Percentiles rank a stretch among this genome's conserved stretches.
Conservation (phyloP, 345 rosid species). For the Gossypium herbaceum region DNA sequence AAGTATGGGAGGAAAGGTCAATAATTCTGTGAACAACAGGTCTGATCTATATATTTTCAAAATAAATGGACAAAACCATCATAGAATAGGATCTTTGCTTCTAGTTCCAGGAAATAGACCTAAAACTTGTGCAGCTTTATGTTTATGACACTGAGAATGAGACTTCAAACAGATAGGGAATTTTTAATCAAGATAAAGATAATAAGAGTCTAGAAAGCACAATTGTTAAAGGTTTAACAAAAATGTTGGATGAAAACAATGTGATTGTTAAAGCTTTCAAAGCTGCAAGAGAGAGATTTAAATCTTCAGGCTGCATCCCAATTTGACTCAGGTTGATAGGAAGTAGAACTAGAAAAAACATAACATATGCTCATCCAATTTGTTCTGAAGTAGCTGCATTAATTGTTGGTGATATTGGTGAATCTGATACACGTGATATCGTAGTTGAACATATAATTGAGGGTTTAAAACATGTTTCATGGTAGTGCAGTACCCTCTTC, state of each 20-base stretch:
- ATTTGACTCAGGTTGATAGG: not conserved
- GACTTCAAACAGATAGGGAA: not conserved
- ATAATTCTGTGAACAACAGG: not conserved
- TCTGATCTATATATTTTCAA: not conserved
- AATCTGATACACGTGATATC: not conserved
- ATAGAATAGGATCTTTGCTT: not conserved
- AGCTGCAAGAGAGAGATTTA: not conserved
- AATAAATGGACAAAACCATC: not conserved
- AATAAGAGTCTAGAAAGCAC: not conserved
- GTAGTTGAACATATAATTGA: not conserved
- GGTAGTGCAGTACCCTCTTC: not conserved
- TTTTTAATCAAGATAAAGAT: not conserved
- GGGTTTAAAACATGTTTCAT: not conserved
- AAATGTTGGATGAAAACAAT: not conserved
- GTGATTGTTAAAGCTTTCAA: not conserved
- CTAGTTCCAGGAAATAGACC: not conserved
- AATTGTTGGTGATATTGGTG: not conserved
- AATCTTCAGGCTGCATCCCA: too few relatives aligned
- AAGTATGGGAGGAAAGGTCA: not conserved
- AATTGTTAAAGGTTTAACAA: not conserved
- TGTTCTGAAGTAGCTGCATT: not conserved
- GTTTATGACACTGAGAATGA: not conserved
- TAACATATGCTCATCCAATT: not conserved
- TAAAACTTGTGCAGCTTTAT: not conserved
- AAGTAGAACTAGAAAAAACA: accelerated